Evolutionary conservation across 192 early-diverging fungal genomes (phyloP).

Genomic region (Powellomyces hirtus): DNA sequence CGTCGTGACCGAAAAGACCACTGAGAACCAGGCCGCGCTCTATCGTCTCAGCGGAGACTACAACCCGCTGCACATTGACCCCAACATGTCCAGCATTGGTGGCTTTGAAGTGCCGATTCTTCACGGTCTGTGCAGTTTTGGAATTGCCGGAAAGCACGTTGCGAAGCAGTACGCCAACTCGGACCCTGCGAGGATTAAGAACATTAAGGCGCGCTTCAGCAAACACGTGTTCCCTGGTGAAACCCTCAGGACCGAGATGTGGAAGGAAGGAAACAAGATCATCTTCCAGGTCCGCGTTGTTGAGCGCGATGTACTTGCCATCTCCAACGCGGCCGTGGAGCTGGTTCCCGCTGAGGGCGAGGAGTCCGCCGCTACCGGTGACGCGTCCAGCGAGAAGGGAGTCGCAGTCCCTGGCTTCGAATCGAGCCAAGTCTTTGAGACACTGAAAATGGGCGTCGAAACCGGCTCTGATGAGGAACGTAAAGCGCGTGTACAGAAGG

Average conservation of each 20-base stretch:
- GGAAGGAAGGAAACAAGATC: slow-evolving; percentile 85
- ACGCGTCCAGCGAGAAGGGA: slow-evolving; percentile 22
- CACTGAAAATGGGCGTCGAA: slow-evolving; percentile 59
- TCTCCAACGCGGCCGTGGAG: slow-evolving; percentile 91
- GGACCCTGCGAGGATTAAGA: slow-evolving; percentile 69
- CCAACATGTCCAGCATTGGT: slow-evolving; percentile 86
- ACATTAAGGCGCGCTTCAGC: slow-evolving; percentile 85
- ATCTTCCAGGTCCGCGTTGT: slow-evolving; percentile 93
- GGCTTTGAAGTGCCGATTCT: slow-evolving; percentile 97
- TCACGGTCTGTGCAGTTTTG: slow-evolving; percentile 94
- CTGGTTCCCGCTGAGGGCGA: slow-evolving; percentile 44
- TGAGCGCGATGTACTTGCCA: slow-evolving; percentile 86
- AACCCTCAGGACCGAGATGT: slow-evolving; percentile 96
- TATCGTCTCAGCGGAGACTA: slow-evolving; percentile 95
- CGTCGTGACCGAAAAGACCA: slow-evolving; percentile 80
- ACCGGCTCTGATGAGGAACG: slow-evolving; percentile 59
- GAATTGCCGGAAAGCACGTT: slow-evolving; percentile 88
- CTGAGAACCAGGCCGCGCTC: slow-evolving; percentile 88
- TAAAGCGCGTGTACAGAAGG: slow-evolving; percentile 63
- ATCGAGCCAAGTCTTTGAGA: slow-evolving; percentile 70
- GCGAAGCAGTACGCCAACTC: slow-evolving; percentile 71
- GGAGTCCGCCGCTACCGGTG: slow-evolving; percentile 33
- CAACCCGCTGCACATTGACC: slow-evolving; percentile 98
- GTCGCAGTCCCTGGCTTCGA: slow-evolving; percentile 71
- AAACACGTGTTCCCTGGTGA: slow-evolving; percentile 93